Conservation (phyloP, 148 eudicot species). For the Rhododendron simsii region DNA sequence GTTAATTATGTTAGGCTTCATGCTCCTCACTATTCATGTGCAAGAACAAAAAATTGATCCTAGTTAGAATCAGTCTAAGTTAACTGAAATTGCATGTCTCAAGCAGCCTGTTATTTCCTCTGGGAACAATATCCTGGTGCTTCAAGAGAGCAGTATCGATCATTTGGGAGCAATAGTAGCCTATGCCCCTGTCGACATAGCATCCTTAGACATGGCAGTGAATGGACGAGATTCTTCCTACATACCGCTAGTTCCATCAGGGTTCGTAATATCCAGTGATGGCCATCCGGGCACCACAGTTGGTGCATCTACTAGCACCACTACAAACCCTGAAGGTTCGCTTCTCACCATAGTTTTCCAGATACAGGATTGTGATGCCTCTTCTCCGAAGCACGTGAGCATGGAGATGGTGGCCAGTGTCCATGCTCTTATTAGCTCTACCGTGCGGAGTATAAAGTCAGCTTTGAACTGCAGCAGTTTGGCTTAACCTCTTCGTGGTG, state of each 20-base stretch:
- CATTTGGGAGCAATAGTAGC: conserved; percentile 28
- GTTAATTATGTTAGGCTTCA: not conserved
- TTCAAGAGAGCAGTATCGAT: conserved; percentile 42
- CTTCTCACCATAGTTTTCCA: conserved; percentile 42
- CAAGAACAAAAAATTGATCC: not conserved
- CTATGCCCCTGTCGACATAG: conserved; percentile 34
- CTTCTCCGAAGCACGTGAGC: conserved; percentile 9
- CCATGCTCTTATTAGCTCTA: conserved; percentile 16
- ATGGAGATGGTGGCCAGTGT: conserved; percentile 15
- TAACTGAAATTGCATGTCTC: not conserved
- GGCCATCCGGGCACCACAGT: conserved; percentile 15
- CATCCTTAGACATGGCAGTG: conserved; percentile 5
- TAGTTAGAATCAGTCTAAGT: not conserved
- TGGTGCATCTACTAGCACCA: conserved; percentile 20
- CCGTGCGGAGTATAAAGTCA: conserved; percentile 21
- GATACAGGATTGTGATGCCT: conserved; percentile 14
- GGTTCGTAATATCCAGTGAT: conserved; percentile 32
- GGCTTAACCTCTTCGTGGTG: not conserved
- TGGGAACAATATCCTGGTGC: conserved; percentile 23
- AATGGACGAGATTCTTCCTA: conserved; percentile 21
- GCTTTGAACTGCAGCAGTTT: conserved; percentile 9
- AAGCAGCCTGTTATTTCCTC: conserved; percentile 29
- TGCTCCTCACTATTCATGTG: not conserved
- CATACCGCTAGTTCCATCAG: conserved; percentile 44
- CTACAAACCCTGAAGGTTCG: conserved; percentile 21